Conservation (phyloP, 2,329 filamentous ascomycete species). For the Rutstroemia sydowiana region DNA sequence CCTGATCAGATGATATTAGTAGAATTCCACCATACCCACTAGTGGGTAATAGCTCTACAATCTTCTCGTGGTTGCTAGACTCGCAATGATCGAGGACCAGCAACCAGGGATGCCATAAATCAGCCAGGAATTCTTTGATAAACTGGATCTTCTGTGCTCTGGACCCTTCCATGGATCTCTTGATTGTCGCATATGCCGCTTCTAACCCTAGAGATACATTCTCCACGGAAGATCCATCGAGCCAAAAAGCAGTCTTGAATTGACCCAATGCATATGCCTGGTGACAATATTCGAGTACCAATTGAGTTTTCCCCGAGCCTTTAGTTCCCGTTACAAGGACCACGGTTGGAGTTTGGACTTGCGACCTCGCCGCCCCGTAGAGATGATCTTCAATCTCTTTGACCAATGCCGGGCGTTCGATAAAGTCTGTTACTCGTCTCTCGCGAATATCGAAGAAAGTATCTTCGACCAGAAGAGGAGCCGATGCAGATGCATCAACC, state of each 20-base stretch:
- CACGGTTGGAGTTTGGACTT: slow-evolving; percentile 9
- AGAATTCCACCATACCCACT: slow-evolving; percentile 11
- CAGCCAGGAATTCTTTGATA: slow-evolving; percentile 13
- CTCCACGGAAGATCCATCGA: slow-evolving; percentile 13
- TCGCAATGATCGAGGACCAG: slow-evolving; percentile 16
- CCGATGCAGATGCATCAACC: slow-evolving; percentile 13
- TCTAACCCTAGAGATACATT: slow-evolving; percentile 14
- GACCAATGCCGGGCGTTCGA: slow-evolving; percentile 9
- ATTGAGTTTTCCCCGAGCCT: slow-evolving; percentile 14
- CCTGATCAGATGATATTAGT: background rate
- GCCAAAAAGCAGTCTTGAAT: slow-evolving; percentile 15
- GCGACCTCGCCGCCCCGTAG: slow-evolving; percentile 10
- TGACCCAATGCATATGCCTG: slow-evolving; percentile 10
- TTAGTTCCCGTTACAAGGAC: slow-evolving; percentile 12
- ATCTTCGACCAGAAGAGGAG: slow-evolving; percentile 7
- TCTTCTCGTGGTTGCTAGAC: slow-evolving; percentile 6
- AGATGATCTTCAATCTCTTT: slow-evolving; percentile 10
- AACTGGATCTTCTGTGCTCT: slow-evolving; percentile 13
- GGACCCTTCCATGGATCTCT: slow-evolving; percentile 13
- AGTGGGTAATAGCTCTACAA: slow-evolving; percentile 14
- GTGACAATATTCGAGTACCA: slow-evolving; percentile 15
- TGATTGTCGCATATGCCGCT: slow-evolving; percentile 13
- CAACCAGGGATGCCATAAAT: slow-evolving; percentile 19
- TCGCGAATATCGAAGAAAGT: slow-evolving; percentile 16
- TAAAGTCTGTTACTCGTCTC: slow-evolving; percentile 8